A percentile compares a stretch with the other conserved stretches of the same genome.
Conservation (phyloP, 1,139 yeast species). For the Candida sanyaensis region DNA sequence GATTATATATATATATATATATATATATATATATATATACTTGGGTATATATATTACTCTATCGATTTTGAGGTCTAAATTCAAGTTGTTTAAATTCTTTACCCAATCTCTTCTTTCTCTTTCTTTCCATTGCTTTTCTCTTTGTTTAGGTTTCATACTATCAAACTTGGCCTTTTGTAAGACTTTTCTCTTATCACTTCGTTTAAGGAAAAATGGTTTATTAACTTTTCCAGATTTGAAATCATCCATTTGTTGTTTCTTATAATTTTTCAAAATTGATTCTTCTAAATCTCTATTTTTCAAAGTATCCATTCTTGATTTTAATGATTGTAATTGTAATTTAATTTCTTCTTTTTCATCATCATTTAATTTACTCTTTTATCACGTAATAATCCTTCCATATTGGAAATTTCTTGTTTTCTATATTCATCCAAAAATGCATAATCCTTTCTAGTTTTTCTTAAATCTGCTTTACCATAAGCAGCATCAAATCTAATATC, state of each 20-base stretch:
- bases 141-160: slow-evolving; percentile 75
- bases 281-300: slow-evolving; percentile 76
- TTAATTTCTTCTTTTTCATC: slow-evolving; percentile 57
- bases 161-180: slow-evolving; percentile 89
- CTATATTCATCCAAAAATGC: slow-evolving; percentile 86
- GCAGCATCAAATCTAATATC: slow-evolving; percentile 93
- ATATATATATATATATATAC: too few relatives aligned
- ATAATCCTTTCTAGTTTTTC: slow-evolving; percentile 70
- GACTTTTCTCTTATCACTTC: slow-evolving; percentile 79
- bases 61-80: slow-evolving; percentile 28
- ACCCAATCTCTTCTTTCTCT: slow-evolving; percentile 91
- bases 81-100: slow-evolving; percentile 85
- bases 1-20: too few relatives aligned
- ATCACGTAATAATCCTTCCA: slow-evolving; percentile 59
- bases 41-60: neutral
- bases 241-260: slow-evolving; percentile 46
- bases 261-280: slow-evolving; percentile 57
- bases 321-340: slow-evolving; percentile 57
- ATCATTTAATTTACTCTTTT: slow-evolving; percentile 49
- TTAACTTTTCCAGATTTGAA: slow-evolving; percentile 52
- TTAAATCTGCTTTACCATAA: slow-evolving; percentile 76
- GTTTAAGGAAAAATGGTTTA: slow-evolving; percentile 65
- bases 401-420: slow-evolving; percentile 62
- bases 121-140: slow-evolving; percentile 88
- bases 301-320: slow-evolving; percentile 75